Percentiles rank a stretch among this genome's conserved stretches.
phyloP scores from a whole-genome alignment of 2,329 filamentous ascomycete species.

The Ophiostoma perfectum region DNA sequence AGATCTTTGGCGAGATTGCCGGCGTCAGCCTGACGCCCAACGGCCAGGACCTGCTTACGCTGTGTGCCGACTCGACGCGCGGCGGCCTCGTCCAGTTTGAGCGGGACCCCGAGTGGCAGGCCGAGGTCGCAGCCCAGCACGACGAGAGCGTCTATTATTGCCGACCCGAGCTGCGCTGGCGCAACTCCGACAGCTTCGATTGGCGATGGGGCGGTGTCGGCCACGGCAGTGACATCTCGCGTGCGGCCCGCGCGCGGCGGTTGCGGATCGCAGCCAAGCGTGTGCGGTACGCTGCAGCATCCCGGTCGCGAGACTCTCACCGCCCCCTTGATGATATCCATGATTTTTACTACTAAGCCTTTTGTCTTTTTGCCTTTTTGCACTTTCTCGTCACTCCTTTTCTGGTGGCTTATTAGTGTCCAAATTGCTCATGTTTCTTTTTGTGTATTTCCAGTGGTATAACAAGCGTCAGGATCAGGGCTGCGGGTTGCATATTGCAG shows the following conservation, averaged over 20 bases:
- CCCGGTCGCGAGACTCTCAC: not conserved
- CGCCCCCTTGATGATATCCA: not conserved
- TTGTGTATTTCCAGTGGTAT: not conserved
- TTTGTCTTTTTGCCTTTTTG: not conserved
- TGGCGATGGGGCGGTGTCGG: conserved; percentile 18
- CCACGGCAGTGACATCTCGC: not conserved
- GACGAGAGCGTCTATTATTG: not conserved
- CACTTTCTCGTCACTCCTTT: not conserved
- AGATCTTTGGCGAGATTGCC: conserved; percentile 70
- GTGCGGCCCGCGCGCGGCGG: conserved; percentile 1
- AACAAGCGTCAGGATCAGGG: not conserved
- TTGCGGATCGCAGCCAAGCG: not conserved
- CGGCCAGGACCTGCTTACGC: conserved; percentile 63
- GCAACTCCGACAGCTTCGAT: conserved; percentile 14
- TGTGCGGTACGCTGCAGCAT: not conserved
- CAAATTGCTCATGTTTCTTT: not conserved
- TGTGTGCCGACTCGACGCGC: conserved; percentile 60
- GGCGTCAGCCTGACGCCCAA: conserved; percentile 56
- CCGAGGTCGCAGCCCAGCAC: not conserved
- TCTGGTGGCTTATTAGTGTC: not conserved
- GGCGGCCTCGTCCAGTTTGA: conserved; percentile 64
- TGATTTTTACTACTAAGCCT: not conserved
- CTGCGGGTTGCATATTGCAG: not conserved
- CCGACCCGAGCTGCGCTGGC: conserved; percentile 11
- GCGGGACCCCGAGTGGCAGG: conserved; percentile 34